Evolutionary conservation across 306 rosid species (phyloP).

Genomic region (Cucurbita pepo): DNA sequence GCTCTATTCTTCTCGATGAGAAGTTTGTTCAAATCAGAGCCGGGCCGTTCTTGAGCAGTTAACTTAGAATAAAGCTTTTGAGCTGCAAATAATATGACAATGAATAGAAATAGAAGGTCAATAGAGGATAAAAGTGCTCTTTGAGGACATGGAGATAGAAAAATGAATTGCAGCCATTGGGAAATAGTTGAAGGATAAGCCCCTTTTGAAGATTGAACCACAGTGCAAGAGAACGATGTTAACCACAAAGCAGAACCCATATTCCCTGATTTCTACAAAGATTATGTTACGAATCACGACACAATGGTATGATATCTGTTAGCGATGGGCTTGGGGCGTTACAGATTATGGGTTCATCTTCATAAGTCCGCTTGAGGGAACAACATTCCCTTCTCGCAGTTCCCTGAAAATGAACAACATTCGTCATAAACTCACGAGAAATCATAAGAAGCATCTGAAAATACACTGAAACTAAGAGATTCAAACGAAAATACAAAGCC

Average conservation of each 20-base stretch:
- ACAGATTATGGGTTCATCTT: not conserved
- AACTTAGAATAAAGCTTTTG: conserved; percentile 39
- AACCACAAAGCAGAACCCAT: conserved; percentile 46
- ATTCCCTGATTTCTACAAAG: not conserved
- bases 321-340: too few relatives aligned
- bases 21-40: conserved; percentile 39
- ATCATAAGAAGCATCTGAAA: not conserved
- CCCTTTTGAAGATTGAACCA: conserved; percentile 20
- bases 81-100: conserved; percentile 28
- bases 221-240: conserved; percentile 35
- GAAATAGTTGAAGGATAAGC: conserved; percentile 15
- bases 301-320: too few relatives aligned
- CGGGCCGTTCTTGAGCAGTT: conserved; percentile 13
- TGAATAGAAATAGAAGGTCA: conserved; percentile 31
- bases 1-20: conserved; percentile 17
- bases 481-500: not conserved
- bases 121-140: conserved; percentile 47
- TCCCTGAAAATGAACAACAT: not conserved
- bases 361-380: not conserved
- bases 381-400: not conserved
- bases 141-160: conserved; percentile 82
- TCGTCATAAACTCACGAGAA: not conserved
- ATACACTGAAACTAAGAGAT: not conserved
- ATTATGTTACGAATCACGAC: not conserved
- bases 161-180: conserved; percentile 54